Conservation (phyloP, 2,329 filamentous ascomycete species). For the Ascochyta koolunga region DNA sequence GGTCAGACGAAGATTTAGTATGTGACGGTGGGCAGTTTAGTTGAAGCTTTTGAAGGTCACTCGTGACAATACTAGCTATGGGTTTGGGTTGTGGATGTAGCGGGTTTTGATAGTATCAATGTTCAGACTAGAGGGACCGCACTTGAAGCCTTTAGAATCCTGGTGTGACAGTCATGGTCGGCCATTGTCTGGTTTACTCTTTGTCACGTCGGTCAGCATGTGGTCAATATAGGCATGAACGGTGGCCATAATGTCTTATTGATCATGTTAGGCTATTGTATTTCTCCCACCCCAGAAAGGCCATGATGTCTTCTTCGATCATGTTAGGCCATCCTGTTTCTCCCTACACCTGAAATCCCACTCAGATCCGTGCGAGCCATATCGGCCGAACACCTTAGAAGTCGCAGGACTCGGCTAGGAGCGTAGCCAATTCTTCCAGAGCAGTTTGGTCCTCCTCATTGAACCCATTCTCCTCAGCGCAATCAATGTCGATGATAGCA, state of each 20-base stretch:
- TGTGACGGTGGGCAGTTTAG: too few species aligned
- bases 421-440: conserved; percentile 65
- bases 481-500: conserved; percentile 82
- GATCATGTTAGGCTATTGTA: conserved; percentile 16
- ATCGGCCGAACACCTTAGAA: conserved; percentile 20
- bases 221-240: background rate
- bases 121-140: background rate
- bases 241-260: conserved; percentile 17
- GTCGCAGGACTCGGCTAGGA: conserved; percentile 44
- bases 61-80: background rate
- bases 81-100: background rate
- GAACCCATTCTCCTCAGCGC: conserved; percentile 70
- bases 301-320: conserved; percentile 17
- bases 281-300: background rate
- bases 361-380: background rate
- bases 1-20: conserved; percentile 10
- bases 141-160: background rate
- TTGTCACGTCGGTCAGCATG: background rate
- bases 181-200: background rate
- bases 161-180: background rate
- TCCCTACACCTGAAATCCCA: background rate
- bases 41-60: background rate
- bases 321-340: conserved; percentile 12
- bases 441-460: conserved; percentile 69
- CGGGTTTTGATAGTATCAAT: background rate